phyloP scores from a whole-genome alignment of 164 flowering plant genomes.

The Piper betle region DNA sequence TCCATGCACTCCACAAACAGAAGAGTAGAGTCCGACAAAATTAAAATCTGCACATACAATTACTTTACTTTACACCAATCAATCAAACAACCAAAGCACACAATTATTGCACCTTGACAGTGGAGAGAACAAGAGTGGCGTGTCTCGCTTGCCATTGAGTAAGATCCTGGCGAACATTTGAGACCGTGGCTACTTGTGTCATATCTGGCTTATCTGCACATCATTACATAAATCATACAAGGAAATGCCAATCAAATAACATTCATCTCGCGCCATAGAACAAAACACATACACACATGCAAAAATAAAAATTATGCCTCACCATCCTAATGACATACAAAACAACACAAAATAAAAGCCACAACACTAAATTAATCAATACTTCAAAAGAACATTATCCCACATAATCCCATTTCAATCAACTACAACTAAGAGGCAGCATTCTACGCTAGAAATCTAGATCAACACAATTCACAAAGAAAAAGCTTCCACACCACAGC shows the following conservation, averaged over 20 bases:
- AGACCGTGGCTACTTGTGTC: conserved; percentile 50
- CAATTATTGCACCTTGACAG: conserved; percentile 52
- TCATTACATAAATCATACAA: not conserved
- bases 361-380: too few relatives aligned
- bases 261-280: not conserved
- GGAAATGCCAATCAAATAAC: not conserved
- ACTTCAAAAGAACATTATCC: too few relatives aligned
- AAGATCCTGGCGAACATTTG: conserved; percentile 87
- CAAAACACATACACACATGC: not conserved
- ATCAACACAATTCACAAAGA: too few relatives aligned
- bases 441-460: too few relatives aligned
- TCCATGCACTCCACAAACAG: not conserved
- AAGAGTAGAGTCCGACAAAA: not conserved
- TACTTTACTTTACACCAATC: not conserved
- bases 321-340: too few relatives aligned
- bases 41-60: not conserved
- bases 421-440: too few relatives aligned
- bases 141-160: conserved; percentile 84
- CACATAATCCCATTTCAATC: too few relatives aligned
- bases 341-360: too few relatives aligned
- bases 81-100: not conserved
- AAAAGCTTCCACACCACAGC: too few relatives aligned
- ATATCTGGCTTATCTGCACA: conserved; percentile 57
- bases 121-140: conserved; percentile 72
- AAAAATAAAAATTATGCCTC: too few relatives aligned